Evolutionary conservation across 306 rosid genomes (phyloP).

Genomic region (Pueraria montana): DNA sequence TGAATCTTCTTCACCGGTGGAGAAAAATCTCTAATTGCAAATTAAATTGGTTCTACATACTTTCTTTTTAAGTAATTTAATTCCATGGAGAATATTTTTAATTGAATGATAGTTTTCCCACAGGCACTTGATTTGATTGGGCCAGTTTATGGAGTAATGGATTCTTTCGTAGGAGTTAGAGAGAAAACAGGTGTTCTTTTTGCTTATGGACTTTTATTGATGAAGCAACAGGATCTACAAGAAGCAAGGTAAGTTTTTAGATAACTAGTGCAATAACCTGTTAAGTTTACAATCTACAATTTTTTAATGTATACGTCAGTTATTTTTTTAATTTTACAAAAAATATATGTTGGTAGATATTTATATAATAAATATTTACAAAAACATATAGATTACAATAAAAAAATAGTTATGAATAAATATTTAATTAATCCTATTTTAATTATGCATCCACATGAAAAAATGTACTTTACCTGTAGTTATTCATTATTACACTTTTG

Average conservation of each 20-base stretch:
- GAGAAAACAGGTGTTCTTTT: slow-evolving; percentile 95
- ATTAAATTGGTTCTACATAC: slow-evolving; percentile 28
- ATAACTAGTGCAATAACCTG: neutral
- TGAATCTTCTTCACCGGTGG: slow-evolving; percentile 91
- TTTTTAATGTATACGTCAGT: neutral
- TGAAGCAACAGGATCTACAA: slow-evolving; percentile 95
- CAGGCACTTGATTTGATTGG: slow-evolving; percentile 97
- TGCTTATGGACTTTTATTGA: slow-evolving; percentile 91
- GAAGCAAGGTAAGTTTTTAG: slow-evolving; percentile 80
- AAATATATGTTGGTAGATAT: neutral
- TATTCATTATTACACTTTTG: slow-evolving; percentile 4
- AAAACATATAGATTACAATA: neutral
- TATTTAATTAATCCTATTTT: slow-evolving; percentile 13
- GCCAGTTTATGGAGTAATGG: slow-evolving; percentile 91
- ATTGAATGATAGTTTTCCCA: slow-evolving; percentile 49
- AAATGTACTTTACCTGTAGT: neutral
- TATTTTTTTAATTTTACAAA: neutral
- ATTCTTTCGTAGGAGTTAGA: slow-evolving; percentile 97
- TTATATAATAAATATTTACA: neutral
- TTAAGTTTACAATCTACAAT: neutral
- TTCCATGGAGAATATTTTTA: slow-evolving; percentile 29
- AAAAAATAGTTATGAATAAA: neutral
- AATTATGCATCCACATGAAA: neutral
- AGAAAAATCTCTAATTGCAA: slow-evolving; percentile 31
- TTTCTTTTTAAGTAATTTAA: slow-evolving; percentile 26